These are phyloP conservation scores for Plectosphaerella plurivora DNA, from an alignment of 2,329 filamentous ascomycete genomes.

Conservation along the genomic window DNA sequence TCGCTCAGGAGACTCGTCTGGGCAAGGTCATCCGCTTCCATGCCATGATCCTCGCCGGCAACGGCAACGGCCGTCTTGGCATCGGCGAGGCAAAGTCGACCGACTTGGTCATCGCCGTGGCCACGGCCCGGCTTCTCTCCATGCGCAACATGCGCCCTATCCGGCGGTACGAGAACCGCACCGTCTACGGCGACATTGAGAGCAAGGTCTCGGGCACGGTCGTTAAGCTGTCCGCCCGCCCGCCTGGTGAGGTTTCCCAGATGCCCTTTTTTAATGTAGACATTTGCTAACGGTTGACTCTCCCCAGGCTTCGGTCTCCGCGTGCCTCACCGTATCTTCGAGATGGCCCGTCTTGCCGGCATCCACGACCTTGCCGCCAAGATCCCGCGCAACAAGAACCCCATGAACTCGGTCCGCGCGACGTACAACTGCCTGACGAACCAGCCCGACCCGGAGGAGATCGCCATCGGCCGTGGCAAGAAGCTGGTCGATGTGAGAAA, in stretches of 20 bases:
- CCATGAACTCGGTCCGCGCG: conserved; percentile 97
- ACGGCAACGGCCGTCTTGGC: conserved; percentile 79
- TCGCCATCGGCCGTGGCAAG: conserved; percentile 84
- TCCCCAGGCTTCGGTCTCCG: conserved; percentile 83
- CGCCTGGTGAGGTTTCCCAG: conserved; percentile 65
- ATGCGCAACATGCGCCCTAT: conserved; percentile 94
- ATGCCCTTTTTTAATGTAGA: not conserved
- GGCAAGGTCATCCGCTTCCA: conserved; percentile 83
- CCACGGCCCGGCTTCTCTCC: conserved; percentile 74
- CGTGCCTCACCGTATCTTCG: conserved; percentile 86
- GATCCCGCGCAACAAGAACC: conserved; percentile 83
- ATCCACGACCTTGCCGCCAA: conserved; percentile 82
- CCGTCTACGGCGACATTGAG: conserved; percentile 80
- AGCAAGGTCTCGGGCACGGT: conserved; percentile 85
- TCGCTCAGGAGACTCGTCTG: conserved; percentile 91
- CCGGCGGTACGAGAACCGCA: conserved; percentile 83
- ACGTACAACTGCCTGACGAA: conserved; percentile 75
- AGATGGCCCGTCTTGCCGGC: conserved; percentile 84
- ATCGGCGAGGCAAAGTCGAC: conserved; percentile 87
- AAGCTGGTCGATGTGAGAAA: conserved; percentile 95
- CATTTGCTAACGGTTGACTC: not conserved
- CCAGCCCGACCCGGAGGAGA: conserved; percentile 83
- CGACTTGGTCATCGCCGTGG: conserved; percentile 61
- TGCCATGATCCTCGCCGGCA: conserved; percentile 77
- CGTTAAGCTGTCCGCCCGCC: conserved; percentile 74